A percentile compares a stretch with the other conserved stretches of the same genome.
phyloP scores from a whole-genome alignment of 2,329 filamentous ascomycete genomes.

The Sarocladium kiliense region DNA sequence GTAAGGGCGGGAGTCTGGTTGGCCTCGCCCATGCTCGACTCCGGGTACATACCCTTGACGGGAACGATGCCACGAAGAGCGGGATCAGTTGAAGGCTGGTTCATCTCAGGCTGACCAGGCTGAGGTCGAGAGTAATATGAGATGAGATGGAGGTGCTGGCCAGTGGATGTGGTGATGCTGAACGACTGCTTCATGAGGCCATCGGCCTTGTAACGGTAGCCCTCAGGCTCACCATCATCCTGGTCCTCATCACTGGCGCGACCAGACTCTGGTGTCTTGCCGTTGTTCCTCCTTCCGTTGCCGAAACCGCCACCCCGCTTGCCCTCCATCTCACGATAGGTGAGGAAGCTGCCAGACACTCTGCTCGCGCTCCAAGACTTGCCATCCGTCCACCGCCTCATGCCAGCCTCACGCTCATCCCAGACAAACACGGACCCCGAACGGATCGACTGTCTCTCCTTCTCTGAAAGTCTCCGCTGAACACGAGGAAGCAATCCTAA shows the following conservation, averaged over 20 bases:
- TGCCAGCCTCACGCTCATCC: conserved; percentile 97
- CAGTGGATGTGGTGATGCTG: conserved; percentile 86
- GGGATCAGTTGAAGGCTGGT: conserved; percentile 78
- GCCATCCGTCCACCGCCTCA: conserved; percentile 97
- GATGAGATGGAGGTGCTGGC: conserved; percentile 93
- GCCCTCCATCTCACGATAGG: conserved; percentile 98
- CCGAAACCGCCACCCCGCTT: conserved; percentile 81
- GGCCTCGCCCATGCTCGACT: conserved; percentile 85
- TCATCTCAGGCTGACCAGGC: conserved; percentile 64
- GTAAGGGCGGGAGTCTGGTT: conserved; percentile 77
- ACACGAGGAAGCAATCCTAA: conserved; percentile 86
- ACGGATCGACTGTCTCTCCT: conserved; percentile 92
- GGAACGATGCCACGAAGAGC: conserved; percentile 76
- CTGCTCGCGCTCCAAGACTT: conserved; percentile 99
- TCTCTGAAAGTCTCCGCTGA: conserved; percentile 88
- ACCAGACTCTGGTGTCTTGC: conserved; percentile 79
- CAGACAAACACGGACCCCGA: conserved; percentile 99
- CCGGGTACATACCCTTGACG: conserved; percentile 92
- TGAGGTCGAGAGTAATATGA: conserved; percentile 89
- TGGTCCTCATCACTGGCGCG: conserved; percentile 81
- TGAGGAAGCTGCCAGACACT: conserved; percentile 94
- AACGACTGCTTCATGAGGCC: conserved; percentile 99
- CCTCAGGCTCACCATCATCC: conserved; percentile 79
- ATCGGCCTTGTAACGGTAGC: conserved; percentile 91
- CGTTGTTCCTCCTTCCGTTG: conserved; percentile 49